Percentiles rank a stretch among this genome's conserved stretches.
These are phyloP conservation scores for Medicago arabica DNA, from an alignment of 306 rosid genomes.

Conservation along the genomic window DNA sequence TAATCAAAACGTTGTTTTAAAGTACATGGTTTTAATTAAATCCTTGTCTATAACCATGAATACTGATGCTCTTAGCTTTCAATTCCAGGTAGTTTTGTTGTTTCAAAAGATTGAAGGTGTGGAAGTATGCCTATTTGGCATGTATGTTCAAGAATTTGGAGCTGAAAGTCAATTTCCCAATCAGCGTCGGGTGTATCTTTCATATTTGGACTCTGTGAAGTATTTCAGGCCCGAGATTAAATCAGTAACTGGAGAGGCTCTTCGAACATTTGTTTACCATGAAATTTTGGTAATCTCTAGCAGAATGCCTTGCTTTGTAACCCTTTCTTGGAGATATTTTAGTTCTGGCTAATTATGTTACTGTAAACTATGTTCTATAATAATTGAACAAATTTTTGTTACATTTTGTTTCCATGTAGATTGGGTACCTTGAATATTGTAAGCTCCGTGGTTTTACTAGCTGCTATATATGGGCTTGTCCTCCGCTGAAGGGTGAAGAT, in stretches of 20 bases:
- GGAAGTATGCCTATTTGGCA: slow-evolving; percentile 97
- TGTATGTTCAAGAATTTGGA: slow-evolving; percentile 99
- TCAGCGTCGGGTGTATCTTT: slow-evolving; percentile 96
- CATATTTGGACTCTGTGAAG: slow-evolving; percentile 97
- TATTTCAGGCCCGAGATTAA: slow-evolving; percentile 95
- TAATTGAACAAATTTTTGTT: slow-evolving; percentile 22
- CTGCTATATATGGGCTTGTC: slow-evolving; percentile 99
- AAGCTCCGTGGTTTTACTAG: slow-evolving; percentile 94
- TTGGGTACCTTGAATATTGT: slow-evolving; percentile 98
- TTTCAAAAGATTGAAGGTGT: slow-evolving; percentile 99
- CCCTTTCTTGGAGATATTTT: slow-evolving; percentile 36
- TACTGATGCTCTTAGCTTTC: slow-evolving; percentile 25
- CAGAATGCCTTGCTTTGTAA: slow-evolving; percentile 22
- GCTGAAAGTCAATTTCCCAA: slow-evolving; percentile 88
- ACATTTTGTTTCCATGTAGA: slow-evolving; percentile 53
- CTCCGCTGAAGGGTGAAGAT: slow-evolving; percentile 99
- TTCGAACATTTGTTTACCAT: slow-evolving; percentile 95
- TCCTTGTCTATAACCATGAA: slow-evolving; percentile 1
- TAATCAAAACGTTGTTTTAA: slow-evolving; percentile 39
- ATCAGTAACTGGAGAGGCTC: slow-evolving; percentile 93
- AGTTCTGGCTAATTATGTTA: slow-evolving; percentile 25
- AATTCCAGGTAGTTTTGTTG: slow-evolving; percentile 76
- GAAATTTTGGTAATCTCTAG: slow-evolving; percentile 79
- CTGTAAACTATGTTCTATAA: background rate
- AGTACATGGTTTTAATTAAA: slow-evolving; percentile 17